Base-by-base conservation (phyloP, 805 yeast species). In the Lachancea sp. region DNA sequence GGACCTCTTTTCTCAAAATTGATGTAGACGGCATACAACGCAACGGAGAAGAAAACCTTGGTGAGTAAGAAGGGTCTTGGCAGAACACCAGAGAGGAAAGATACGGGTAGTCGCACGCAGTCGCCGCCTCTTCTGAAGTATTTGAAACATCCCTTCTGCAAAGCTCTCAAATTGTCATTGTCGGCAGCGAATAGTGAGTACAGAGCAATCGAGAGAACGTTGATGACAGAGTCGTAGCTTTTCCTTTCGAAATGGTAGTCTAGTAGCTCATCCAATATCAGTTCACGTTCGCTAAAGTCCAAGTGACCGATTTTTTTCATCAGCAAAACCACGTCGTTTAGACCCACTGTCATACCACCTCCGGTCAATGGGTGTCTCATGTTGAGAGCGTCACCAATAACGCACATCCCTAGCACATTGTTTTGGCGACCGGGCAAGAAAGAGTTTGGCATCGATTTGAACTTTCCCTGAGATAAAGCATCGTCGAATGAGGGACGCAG, bases 311-410 rank as follows among this genome's bases (percentile, higher is more conserved):
- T 62, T 57, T 42, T 73, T 57, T 44, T 83, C 42, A 93, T 70
- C 33, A 85, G 66, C 53, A 76, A 74, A 16, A 85, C 79, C 38
- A 89, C 71, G 65, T 93, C 99, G 60, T 81, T 85, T 49, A 93
- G 70, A 2, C 96, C 97, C 36, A 93, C 99, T 20, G 98, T 89
- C 99, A 93, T 93, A 49, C 99, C 99, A 52, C 99, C 99, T 43
- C 99, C 99, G 1, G 98, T 93, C 49, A 93, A 75, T 22, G 99
- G 99, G 63, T 93, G 99, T 63, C 99, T 77, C 97, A 93, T 93
- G 65, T 93, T 93, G 55, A 90, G 73, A 1, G 99, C 86, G 63
- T 93, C 99, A 40, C 99, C 99, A 30, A 93, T 61, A 53, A 91
- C 74, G 31, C 93, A 71, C 38, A 88, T 69, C 11, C 99, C 99